These are phyloP conservation scores for Durio zibethinus DNA, from an alignment of 345 rosid genomes.

Conservation along the genomic window DNA sequence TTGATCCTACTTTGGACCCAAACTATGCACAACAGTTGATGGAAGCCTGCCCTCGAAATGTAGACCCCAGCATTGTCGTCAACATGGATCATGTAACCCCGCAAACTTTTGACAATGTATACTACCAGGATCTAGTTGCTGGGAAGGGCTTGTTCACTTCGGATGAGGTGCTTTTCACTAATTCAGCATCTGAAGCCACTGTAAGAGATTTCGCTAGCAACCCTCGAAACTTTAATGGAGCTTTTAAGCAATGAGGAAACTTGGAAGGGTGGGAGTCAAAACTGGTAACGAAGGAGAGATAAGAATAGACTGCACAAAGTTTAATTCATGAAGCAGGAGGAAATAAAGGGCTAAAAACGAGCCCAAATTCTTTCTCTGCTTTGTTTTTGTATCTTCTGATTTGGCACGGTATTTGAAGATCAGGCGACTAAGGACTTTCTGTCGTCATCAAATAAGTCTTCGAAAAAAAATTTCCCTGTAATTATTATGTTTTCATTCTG, in stretches of 20 bases:
- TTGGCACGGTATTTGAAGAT: neutral
- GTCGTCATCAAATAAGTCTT: neutral
- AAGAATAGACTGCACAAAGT: constrained; percentile 56
- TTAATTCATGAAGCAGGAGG: constrained; percentile 36
- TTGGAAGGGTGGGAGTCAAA: constrained; percentile 68
- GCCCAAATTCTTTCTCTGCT: neutral
- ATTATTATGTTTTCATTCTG: neutral
- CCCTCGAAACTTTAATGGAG: constrained; percentile 46
- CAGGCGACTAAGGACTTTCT: neutral
- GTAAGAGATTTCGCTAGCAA: constrained; percentile 59
- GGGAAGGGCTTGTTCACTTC: constrained; percentile 73
- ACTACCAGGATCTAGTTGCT: constrained; percentile 61
- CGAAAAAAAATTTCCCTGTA: no score
- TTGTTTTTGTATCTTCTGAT: neutral
- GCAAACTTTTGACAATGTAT: constrained; percentile 54
- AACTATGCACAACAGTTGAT: constrained; percentile 55
- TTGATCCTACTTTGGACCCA: constrained; percentile 66
- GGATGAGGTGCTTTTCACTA: constrained; percentile 54
- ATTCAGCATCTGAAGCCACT: constrained; percentile 45
- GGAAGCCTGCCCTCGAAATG: constrained; percentile 46
- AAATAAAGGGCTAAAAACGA: neutral
- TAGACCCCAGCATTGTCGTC: constrained; percentile 48
- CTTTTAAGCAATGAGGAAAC: constrained; percentile 77
- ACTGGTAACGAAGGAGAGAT: constrained; percentile 62
- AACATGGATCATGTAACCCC: constrained; percentile 62